A percentile compares a stretch with the other conserved stretches of the same genome.
Evolutionary conservation across 441 rosid genomes (phyloP).

Genomic region (Erodium texanum): DNA sequence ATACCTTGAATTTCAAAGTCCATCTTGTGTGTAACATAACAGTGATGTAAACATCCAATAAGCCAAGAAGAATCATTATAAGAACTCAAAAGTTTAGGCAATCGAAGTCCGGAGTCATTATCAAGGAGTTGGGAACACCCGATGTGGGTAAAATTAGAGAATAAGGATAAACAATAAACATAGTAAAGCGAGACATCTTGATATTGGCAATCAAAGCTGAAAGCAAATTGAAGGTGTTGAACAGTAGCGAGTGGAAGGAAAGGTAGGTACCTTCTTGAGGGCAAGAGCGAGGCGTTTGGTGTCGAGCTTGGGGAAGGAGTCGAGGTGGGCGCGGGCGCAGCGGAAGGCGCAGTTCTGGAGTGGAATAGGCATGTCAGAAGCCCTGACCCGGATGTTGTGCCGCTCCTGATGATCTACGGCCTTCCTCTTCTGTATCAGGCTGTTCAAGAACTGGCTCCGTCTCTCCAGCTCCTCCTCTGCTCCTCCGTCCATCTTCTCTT

Average conservation of each 20-base stretch:
- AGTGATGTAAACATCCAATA: neutral
- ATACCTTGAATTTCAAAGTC: too few species aligned
- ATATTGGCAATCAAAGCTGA: too few species aligned
- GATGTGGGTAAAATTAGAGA: too few species aligned
- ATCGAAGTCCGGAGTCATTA: too few species aligned
- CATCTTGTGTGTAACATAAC: neutral
- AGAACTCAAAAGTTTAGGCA: too few species aligned
- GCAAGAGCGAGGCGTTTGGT: slow-evolving; percentile 84
- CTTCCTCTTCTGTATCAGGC: slow-evolving; percentile 83
- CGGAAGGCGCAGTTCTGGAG: slow-evolving; percentile 63
- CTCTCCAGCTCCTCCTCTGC: slow-evolving; percentile 77
- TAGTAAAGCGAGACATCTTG: too few species aligned
- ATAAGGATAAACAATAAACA: too few species aligned
- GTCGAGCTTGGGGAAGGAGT: slow-evolving; percentile 68
- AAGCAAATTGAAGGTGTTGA: too few species aligned
- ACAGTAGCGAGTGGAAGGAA: too few species aligned
- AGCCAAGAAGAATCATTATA: too few species aligned
- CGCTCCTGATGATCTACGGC: slow-evolving; percentile 56
- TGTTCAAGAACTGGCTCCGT: slow-evolving; percentile 74
- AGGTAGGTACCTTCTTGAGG: slow-evolving; percentile 60
- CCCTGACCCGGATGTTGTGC: slow-evolving; percentile 61
- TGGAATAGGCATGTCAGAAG: slow-evolving; percentile 74
- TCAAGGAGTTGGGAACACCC: too few species aligned
- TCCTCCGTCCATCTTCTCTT: slow-evolving; percentile 39
- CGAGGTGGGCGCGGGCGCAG: slow-evolving; percentile 69